Evolutionary conservation across 768 basidiomycete species (phyloP), one percentile per base, ranked within the genome.

Genomic region (Daedalea quercina): DNA sequence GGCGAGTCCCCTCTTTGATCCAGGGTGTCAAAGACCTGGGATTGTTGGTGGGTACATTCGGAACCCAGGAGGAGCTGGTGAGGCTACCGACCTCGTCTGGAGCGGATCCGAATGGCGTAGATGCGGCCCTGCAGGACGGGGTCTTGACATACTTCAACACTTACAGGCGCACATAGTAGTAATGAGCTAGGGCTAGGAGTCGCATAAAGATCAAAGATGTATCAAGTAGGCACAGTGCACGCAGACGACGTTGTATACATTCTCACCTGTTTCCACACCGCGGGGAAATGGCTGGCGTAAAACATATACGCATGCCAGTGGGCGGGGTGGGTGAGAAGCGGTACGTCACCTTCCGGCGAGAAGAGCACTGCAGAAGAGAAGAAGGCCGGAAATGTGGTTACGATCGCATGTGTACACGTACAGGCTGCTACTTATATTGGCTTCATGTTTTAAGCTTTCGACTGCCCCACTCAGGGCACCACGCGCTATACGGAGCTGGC

Each of bases 21-120:
- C 84, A 90, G 59, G 90, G 85, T 3, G 87, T 96, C 64, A 84
- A 92, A 61, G 92, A 90, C 65, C 82, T 87, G 19, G 93, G 94
- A 26, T 76, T 99, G 48, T 73, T 99, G 45, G 80, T 97, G 48
- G 90, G 91, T 19, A 82, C 90, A 26, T 87, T 87, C 63, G 91
- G 89, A n/a, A 70, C 74, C 19, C 65, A 73, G 46, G 75, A 80
- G 19, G 67, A 69, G 53, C 57, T 76, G 53, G 61, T 67, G 9
- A 58, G 54, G 49, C 63, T 73, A 17, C 57, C 67, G 65, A 58
- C 68, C 59, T 55, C 67, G 67, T 53, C 69, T 63, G 52, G 52
- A 22, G 26, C 51, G 17, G 65, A 58, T 46, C 65, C 73, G 45
- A 77, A 79, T 44, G 75, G 77, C 20, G 77, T 89, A 17, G 90